phyloP scores from a whole-genome alignment of 1,284 basidiomycete genomes.

The Ustilago cynodontis region DNA sequence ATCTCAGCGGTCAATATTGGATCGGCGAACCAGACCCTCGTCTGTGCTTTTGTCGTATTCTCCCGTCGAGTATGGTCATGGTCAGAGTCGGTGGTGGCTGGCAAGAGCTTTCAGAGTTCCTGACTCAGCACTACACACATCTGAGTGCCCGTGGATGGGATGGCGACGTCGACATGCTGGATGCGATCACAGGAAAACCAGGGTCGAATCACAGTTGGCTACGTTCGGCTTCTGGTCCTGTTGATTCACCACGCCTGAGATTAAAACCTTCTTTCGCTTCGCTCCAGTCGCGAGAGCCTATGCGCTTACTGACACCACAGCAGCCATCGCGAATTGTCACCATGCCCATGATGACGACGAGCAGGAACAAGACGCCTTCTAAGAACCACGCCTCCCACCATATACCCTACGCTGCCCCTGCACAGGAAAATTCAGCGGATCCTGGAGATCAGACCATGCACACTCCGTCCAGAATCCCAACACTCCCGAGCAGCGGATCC shows the following conservation, averaged over 20 bases:
- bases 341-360: conserved; percentile 19
- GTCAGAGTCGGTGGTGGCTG: conserved; percentile 69
- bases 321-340: conserved; percentile 26
- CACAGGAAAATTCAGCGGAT: not conserved
- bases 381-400: not conserved
- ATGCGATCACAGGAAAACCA: not conserved
- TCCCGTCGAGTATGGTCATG: conserved; percentile 66
- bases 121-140: conserved; percentile 50
- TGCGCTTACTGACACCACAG: conserved; percentile 2
- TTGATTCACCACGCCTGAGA: conserved; percentile 12
- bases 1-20: conserved; percentile 63
- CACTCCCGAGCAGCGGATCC: conserved; percentile 20
- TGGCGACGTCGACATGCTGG: not conserved
- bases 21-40: conserved; percentile 64
- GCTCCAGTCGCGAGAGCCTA: conserved; percentile 4
- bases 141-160: conserved; percentile 14
- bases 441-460: not conserved
- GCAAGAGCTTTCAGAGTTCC: conserved; percentile 65
- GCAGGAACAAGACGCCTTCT: not conserved
- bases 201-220: conserved; percentile 16
- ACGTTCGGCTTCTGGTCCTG: conserved; percentile 42
- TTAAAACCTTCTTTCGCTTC: conserved; percentile 19
- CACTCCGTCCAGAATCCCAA: conserved; percentile 1
- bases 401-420: not conserved
- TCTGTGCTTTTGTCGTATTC: conserved; percentile 66